These are phyloP conservation scores for Solanum chiquidenum DNA, from an alignment of 257 asterid genomes.

Conservation along the genomic window DNA sequence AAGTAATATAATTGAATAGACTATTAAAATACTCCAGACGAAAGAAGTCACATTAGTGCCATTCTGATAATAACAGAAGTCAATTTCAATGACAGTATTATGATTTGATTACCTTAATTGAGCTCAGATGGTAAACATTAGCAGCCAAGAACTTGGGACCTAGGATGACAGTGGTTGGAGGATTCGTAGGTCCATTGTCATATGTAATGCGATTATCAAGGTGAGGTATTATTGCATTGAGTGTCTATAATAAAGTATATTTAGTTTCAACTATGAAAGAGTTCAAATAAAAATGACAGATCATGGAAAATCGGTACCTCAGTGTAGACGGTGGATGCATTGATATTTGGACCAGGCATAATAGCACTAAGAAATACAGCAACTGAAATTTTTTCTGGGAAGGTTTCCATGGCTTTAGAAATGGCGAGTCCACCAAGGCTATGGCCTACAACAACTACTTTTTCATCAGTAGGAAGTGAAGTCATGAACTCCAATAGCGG, in stretches of 20 bases:
- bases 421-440: slow-evolving; percentile 21
- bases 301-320: slow-evolving; percentile 1
- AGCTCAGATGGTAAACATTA: slow-evolving; percentile 12
- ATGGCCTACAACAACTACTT: slow-evolving; percentile 22
- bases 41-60: background rate
- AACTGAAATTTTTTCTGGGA: slow-evolving; percentile 10
- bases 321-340: background rate
- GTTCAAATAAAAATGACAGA: too few species aligned
- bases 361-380: slow-evolving; percentile 8
- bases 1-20: background rate
- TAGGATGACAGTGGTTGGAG: slow-evolving; percentile 8
- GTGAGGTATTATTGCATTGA: background rate
- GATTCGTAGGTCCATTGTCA: slow-evolving; percentile 12
- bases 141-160: slow-evolving; percentile 11
- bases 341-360: slow-evolving; percentile 16
- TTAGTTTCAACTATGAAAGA: background rate
- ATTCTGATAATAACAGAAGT: background rate
- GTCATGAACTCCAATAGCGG: slow-evolving; percentile 27
- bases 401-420: slow-evolving; percentile 31
- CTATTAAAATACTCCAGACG: background rate
- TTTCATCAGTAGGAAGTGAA: slow-evolving; percentile 10
- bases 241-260: background rate
- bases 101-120: slow-evolving; percentile 9
- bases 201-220: slow-evolving; percentile 1
- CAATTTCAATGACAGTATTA: background rate